Evolutionary conservation across 768 basidiomycete genomes (phyloP).

Genomic region (Rhodotorula kratochvilovae): DNA sequence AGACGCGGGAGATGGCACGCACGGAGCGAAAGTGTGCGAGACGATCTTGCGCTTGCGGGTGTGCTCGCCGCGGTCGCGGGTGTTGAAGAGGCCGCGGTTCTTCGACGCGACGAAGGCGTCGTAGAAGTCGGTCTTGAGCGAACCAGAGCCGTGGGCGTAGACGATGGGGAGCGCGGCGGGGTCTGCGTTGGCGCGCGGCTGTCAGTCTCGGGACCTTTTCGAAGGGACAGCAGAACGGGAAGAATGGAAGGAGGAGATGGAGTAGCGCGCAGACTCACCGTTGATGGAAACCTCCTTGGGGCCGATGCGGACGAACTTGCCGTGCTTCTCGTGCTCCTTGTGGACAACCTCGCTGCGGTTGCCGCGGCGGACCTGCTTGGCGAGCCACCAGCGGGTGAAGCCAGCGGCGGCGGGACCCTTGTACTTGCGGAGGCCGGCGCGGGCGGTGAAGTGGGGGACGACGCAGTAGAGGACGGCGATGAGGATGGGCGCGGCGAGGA

Average conservation of each 20-base stretch:
- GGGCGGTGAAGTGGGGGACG: constrained; percentile 58
- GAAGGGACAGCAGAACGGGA: no score
- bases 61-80: constrained; percentile 55
- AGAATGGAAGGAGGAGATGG: not conserved
- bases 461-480: constrained; percentile 46
- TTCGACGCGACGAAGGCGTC: constrained; percentile 64
- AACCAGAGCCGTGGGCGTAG: constrained; percentile 80
- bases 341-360: constrained; percentile 73
- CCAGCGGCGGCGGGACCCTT: constrained; percentile 70
- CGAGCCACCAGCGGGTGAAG: constrained; percentile 71
- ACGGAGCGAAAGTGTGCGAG: constrained; percentile 48
- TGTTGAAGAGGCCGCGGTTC: constrained; percentile 48
- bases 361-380: constrained; percentile 60
- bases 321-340: constrained; percentile 66
- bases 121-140: constrained; percentile 72
- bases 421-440: constrained; percentile 57
- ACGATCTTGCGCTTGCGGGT: constrained; percentile 87
- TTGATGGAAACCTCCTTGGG: constrained; percentile 55
- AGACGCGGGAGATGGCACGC: constrained; percentile 3
- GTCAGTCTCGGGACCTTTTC: not conserved
- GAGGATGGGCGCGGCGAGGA: constrained; percentile 28
- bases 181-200: constrained; percentile 50
- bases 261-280: not conserved
- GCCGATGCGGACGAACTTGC: constrained; percentile 37
- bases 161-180: constrained; percentile 69